phyloP scores from a whole-genome alignment of 1,139 yeast genomes.

The Candida neerlandica region DNA sequence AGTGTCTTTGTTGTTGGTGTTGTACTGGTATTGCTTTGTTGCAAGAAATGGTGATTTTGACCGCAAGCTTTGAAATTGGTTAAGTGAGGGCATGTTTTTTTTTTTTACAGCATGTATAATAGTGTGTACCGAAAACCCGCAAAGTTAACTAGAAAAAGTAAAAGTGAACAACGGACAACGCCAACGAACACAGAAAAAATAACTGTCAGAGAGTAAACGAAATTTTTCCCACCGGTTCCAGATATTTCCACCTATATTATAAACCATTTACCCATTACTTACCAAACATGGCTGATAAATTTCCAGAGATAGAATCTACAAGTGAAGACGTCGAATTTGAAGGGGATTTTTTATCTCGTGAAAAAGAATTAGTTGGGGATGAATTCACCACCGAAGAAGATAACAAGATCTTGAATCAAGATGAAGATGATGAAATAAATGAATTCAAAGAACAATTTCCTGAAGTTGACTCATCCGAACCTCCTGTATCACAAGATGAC shows the following conservation, averaged over 20 bases:
- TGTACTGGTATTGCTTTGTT: no score
- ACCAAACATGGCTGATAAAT: slow-evolving; percentile 78
- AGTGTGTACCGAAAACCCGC: no score
- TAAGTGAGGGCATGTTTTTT: no score
- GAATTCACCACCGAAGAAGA: slow-evolving; percentile 76
- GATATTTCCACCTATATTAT: neutral
- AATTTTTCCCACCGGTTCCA: slow-evolving; percentile 1
- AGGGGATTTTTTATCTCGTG: slow-evolving; percentile 78
- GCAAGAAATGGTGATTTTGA: no score
- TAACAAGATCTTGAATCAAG: slow-evolving; percentile 54
- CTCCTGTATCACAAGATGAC: slow-evolving; percentile 23
- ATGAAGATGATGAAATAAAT: slow-evolving; percentile 60
- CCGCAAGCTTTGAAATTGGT: no score
- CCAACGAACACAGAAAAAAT: neutral
- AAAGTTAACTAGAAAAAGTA: neutral
- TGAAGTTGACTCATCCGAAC: slow-evolving; percentile 44
- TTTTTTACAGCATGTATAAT: no score
- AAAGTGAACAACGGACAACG: neutral
- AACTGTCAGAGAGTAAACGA: neutral
- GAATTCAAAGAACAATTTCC: slow-evolving; percentile 72
- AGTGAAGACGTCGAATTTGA: slow-evolving; percentile 29
- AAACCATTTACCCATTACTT: neutral
- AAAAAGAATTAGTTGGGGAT: slow-evolving; percentile 80
- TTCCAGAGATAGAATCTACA: slow-evolving; percentile 73
- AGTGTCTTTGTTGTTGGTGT: no score